Percentiles rank a stretch among this genome's conserved stretches.
These are phyloP conservation scores for Allium fistulosum DNA, from an alignment of 106 monocot genomes.

Conservation along the genomic window DNA sequence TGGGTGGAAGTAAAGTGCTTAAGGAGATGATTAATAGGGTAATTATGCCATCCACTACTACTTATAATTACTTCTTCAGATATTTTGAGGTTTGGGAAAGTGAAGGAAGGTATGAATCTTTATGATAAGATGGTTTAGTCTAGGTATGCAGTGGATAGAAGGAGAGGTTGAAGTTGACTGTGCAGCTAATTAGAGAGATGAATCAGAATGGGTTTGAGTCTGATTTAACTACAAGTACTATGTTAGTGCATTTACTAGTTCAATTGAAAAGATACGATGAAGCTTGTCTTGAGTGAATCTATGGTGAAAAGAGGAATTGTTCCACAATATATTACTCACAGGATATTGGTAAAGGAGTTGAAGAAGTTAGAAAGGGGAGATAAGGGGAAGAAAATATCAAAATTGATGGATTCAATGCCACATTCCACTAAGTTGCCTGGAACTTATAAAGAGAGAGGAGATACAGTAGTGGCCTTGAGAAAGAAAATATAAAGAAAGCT, in stretches of 20 bases:
- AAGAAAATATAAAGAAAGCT: constrained; percentile 63
- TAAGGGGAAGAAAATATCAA: constrained; percentile 9
- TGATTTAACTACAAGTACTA: constrained; percentile 57
- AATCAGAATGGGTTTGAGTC: constrained; percentile 50
- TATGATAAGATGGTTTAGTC: constrained; percentile 59
- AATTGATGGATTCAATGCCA: constrained; percentile 48
- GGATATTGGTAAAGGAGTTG: constrained; percentile 43
- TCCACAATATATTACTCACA: constrained; percentile 69
- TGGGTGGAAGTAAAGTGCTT: constrained; percentile 47
- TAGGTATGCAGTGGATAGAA: constrained; percentile 55
- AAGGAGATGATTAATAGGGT: constrained; percentile 60
- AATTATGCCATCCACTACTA: constrained; percentile 61
- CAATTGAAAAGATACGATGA: constrained; percentile 43
- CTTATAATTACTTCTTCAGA: constrained; percentile 83
- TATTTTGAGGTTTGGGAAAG: constrained; percentile 41
- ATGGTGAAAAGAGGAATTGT: constrained; percentile 72
- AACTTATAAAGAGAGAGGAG: constrained; percentile 36
- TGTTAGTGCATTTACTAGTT: constrained; percentile 45
- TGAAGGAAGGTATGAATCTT: constrained; percentile 75
- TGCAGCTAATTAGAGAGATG: constrained; percentile 76
- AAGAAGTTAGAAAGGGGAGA: constrained; percentile 9
- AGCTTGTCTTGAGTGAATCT: constrained; percentile 46
- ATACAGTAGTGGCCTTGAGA: constrained; percentile 22
- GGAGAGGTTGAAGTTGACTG: constrained; percentile 34
- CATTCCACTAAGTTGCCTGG: constrained; percentile 64